A percentile compares a stretch with the other conserved stretches of the same genome.
phyloP scores from a whole-genome alignment of 768 basidiomycete species.

The Macrocybe gigantea region DNA sequence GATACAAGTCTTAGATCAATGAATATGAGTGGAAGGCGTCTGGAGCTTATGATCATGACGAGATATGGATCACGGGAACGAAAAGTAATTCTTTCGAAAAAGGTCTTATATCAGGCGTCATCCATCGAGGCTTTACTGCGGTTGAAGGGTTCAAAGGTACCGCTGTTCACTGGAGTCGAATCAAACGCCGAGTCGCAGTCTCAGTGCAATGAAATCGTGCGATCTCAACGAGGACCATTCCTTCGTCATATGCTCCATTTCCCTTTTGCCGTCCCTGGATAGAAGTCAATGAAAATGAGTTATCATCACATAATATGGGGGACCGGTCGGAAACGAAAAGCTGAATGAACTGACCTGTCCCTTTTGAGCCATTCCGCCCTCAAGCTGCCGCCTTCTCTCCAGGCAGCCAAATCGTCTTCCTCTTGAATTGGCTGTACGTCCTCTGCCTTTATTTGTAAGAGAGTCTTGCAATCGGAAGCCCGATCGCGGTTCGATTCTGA shows the following conservation, averaged over 20 bases:
- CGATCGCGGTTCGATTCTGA: slow-evolving; percentile 24
- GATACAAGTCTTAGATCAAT: no score
- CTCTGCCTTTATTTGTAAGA: slow-evolving; percentile 29
- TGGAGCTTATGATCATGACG: no score
- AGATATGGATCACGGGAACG: no score
- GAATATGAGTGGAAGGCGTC: no score
- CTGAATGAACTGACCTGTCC: slow-evolving; percentile 35
- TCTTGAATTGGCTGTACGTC: slow-evolving; percentile 16
- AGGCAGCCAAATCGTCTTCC: slow-evolving; percentile 33
- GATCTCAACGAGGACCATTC: slow-evolving; percentile 45
- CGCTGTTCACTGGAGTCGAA: slow-evolving; percentile 1
- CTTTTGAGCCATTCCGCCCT: slow-evolving; percentile 55
- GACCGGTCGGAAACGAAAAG: background rate
- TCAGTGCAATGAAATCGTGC: slow-evolving; percentile 48
- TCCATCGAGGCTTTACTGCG: no score
- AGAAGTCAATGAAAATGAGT: slow-evolving; percentile 6
- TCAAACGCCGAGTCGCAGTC: slow-evolving; percentile 51
- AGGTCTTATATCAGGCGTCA: no score
- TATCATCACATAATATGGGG: no score
- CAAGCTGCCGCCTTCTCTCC: slow-evolving; percentile 46
- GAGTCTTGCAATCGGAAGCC: slow-evolving; percentile 26
- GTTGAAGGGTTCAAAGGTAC: background rate
- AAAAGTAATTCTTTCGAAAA: no score
- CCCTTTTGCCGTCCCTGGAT: slow-evolving; percentile 46
- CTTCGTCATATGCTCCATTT: slow-evolving; percentile 44